These are phyloP conservation scores for Xylaria sp. DNA, from an alignment of 2,329 filamentous ascomycete genomes.

Conservation along the genomic window DNA sequence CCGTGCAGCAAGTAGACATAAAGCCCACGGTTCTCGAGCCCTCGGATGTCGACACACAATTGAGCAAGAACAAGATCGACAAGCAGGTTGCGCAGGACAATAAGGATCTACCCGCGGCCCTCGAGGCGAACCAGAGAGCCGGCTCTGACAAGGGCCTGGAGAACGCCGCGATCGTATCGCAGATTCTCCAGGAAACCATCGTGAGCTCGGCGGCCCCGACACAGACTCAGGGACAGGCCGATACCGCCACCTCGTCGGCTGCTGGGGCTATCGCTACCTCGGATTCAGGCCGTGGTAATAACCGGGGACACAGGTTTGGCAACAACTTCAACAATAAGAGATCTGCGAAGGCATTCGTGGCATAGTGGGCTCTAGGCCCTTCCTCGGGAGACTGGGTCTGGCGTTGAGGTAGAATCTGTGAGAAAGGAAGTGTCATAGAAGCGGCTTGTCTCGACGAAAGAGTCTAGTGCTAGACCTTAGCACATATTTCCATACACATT, in stretches of 20 bases:
- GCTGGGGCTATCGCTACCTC: conserved; percentile 4
- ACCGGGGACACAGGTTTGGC: not conserved
- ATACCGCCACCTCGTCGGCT: conserved; percentile 15
- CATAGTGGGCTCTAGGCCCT: conserved; percentile 19
- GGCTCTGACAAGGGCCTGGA: conserved; percentile 49
- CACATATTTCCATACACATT: conserved; percentile 18
- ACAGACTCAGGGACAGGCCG: conserved; percentile 45
- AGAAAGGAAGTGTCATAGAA: not conserved
- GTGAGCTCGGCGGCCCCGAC: conserved; percentile 48
- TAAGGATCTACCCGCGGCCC: conserved; percentile 58
- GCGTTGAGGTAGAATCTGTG: not conserved
- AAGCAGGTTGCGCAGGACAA: conserved; percentile 62
- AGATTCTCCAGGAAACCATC: conserved; percentile 49
- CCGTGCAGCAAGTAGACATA: conserved; percentile 64
- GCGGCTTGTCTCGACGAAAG: not conserved
- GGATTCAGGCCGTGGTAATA: not conserved
- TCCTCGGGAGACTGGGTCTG: conserved; percentile 20
- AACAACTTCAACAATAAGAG: conserved; percentile 30
- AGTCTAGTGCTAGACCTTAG: not conserved
- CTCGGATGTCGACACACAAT: conserved; percentile 57
- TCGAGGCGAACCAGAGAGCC: conserved; percentile 57
- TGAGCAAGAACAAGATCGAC: conserved; percentile 56
- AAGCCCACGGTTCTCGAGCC: conserved; percentile 55
- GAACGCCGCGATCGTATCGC: conserved; percentile 53
- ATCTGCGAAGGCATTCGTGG: conserved; percentile 32